Conservation (phyloP, 371 early-diverging fungal genomes). For the Blastocladiella emersonii region DNA sequence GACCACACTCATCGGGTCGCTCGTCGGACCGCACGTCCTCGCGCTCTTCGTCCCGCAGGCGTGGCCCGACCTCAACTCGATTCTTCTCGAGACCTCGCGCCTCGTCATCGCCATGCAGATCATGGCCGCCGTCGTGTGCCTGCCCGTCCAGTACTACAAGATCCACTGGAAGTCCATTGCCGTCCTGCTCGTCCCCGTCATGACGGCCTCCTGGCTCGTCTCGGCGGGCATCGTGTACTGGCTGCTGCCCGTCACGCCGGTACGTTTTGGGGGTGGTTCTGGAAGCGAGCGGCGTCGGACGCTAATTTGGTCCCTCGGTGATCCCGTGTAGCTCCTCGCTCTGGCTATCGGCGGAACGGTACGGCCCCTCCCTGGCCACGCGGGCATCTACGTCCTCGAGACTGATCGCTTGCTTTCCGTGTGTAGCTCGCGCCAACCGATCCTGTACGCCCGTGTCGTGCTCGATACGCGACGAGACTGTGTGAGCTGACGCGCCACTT, state of each 20-base stretch:
- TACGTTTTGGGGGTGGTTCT: constrained; percentile 1
- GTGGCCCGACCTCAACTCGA: not conserved
- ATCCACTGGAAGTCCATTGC: constrained; percentile 41
- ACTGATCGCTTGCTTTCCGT: too few relatives aligned
- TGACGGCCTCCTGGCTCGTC: constrained; percentile 74
- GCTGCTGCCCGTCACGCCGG: constrained; percentile 16
- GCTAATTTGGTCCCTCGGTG: not conserved
- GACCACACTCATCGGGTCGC: constrained; percentile 72
- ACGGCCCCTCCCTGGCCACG: too few relatives aligned
- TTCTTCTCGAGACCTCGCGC: not conserved
- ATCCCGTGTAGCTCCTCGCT: not conserved
- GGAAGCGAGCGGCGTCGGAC: too few relatives aligned
- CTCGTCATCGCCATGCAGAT: constrained; percentile 17
- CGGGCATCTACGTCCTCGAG: too few relatives aligned
- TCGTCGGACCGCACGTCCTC: constrained; percentile 58
- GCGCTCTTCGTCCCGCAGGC: constrained; percentile 37
- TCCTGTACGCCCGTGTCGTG: constrained; percentile 36
- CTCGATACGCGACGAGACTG: not conserved
- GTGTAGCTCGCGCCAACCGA: constrained; percentile 67
- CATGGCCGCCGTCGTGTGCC: constrained; percentile 63
- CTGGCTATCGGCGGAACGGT: not conserved
- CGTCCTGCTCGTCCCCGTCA: constrained; percentile 69
- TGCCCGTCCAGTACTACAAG: not conserved
- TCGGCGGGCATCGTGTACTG: constrained; percentile 54
- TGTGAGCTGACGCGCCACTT: too few relatives aligned